Evolutionary conservation across 2,329 filamentous ascomycete genomes (phyloP).

Genomic region (Pseudogymnoascus sp.): DNA sequence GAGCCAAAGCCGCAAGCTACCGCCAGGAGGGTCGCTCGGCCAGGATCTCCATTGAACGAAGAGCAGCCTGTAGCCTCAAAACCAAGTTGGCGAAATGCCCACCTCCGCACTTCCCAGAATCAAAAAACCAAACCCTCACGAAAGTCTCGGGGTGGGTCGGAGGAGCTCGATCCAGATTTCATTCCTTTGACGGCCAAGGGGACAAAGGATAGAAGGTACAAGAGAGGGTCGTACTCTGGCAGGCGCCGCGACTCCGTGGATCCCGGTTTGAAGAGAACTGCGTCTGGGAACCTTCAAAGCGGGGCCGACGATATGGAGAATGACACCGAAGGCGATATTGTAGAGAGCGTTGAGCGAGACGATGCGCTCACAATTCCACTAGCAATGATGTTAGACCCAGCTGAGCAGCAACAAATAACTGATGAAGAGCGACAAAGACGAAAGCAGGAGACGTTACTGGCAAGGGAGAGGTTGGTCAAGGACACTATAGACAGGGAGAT

Average conservation of each 20-base stretch:
- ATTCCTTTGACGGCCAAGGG: constrained; percentile 8
- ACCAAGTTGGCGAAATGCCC: not conserved
- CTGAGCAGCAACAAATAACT: not conserved
- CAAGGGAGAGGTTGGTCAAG: constrained; percentile 15
- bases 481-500: constrained; percentile 17
- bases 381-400: not conserved
- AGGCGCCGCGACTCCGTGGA: not conserved
- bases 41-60: not conserved
- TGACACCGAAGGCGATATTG: not conserved
- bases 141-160: not conserved
- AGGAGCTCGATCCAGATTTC: not conserved
- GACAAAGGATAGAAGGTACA: not conserved
- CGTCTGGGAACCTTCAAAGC: not conserved
- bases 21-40: not conserved
- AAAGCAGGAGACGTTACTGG: not conserved
- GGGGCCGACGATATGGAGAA: not conserved
- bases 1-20: not conserved
- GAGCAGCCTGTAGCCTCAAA: not conserved
- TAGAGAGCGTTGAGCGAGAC: not conserved
- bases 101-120: not conserved
- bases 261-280: not conserved
- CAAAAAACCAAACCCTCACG: not conserved
- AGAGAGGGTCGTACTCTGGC: not conserved
- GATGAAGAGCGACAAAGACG: not conserved
- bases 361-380: not conserved